Evolutionary conservation across 2,329 filamentous ascomycete genomes (phyloP).

Genomic region (Beauveria brongniartii): DNA sequence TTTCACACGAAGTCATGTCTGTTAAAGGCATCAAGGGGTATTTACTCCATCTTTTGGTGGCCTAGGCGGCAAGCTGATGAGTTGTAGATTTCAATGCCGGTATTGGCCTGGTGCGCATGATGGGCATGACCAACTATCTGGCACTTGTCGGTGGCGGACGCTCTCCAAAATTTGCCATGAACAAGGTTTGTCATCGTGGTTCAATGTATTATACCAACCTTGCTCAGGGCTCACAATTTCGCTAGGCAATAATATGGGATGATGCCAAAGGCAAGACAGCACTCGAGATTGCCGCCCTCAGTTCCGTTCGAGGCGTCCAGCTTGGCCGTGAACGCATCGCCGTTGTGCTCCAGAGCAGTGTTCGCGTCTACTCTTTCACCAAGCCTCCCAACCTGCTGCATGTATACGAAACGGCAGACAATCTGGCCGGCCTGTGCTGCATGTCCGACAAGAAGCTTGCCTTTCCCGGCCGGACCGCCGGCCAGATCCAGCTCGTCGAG

Average conservation of each 20-base stretch:
- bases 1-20: constrained; percentile 66
- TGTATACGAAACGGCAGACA: constrained; percentile 79
- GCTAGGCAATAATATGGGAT: constrained; percentile 83
- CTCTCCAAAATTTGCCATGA: constrained; percentile 76
- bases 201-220: not conserved
- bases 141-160: constrained; percentile 84
- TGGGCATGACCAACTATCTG: constrained; percentile 78
- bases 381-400: constrained; percentile 62
- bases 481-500: constrained; percentile 85
- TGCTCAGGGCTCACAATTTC: not conserved
- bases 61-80: not conserved
- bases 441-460: constrained; percentile 66
- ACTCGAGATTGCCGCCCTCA: constrained; percentile 73
- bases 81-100: constrained; percentile 67
- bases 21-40: constrained; percentile 49
- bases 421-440: constrained; percentile 72
- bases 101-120: constrained; percentile 76
- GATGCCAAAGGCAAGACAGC: constrained; percentile 65
- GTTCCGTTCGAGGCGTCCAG: constrained; percentile 71
- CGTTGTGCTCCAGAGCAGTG: constrained; percentile 72
- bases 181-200: constrained; percentile 51
- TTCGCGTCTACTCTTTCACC: constrained; percentile 73
- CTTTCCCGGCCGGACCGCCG: constrained; percentile 78
- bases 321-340: constrained; percentile 69
- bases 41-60: not conserved